Conservation (phyloP, 208 protist species). For the Leishmania turanica region DNA sequence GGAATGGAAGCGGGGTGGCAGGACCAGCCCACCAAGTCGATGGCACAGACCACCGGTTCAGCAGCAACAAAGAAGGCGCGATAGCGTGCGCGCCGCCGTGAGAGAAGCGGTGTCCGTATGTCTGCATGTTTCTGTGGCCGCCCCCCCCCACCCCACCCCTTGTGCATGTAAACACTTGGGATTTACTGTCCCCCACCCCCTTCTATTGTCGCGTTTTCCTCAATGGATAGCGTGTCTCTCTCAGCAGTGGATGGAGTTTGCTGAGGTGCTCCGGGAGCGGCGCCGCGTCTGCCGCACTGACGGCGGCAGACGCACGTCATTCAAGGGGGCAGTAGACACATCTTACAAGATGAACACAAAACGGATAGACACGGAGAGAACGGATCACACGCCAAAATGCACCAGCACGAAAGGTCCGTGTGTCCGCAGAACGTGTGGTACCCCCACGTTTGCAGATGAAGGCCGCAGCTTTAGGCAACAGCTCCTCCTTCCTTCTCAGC, state of each 20-base stretch:
- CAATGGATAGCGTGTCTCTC: background rate
- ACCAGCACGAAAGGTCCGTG: background rate
- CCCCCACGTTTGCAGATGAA: background rate
- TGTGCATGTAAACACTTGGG: background rate
- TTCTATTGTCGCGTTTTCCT: background rate
- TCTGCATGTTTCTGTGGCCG: background rate
- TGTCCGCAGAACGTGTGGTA: background rate
- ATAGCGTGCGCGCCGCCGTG: background rate
- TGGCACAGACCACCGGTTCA: slow-evolving; percentile 7
- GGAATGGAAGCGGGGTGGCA: slow-evolving; percentile 39
- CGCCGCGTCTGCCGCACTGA: background rate
- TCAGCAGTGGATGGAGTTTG: background rate
- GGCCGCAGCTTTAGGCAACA: background rate
- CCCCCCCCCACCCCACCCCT: background rate
- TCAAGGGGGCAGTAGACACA: background rate
- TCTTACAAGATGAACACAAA: background rate
- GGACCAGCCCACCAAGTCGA: slow-evolving; percentile 29
- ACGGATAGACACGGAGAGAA: background rate
- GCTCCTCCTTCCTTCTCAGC: background rate
- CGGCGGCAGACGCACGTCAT: background rate
- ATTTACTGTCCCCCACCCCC: background rate
- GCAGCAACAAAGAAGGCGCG: slow-evolving; percentile 12
- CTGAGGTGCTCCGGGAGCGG: background rate
- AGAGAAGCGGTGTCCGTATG: background rate
- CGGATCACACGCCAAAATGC: background rate